These are phyloP conservation scores for Plectosphaerella plurivora DNA, from an alignment of 2,329 filamentous ascomycete genomes.

Conservation along the genomic window DNA sequence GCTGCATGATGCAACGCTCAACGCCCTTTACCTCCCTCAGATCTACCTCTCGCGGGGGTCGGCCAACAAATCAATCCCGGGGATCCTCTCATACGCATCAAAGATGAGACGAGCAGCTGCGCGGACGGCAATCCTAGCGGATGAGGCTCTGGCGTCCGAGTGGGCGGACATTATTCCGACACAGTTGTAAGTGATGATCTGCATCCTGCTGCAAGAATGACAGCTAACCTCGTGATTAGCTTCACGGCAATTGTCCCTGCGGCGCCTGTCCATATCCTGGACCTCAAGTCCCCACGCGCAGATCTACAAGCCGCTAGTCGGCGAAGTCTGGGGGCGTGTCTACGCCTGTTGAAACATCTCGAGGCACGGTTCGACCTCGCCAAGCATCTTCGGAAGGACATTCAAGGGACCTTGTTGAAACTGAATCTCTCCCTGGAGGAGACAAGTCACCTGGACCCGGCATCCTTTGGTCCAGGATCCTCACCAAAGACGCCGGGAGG, in stretches of 20 bases:
- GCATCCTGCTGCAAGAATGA: background rate
- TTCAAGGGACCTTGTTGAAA: background rate
- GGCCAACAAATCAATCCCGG: background rate
- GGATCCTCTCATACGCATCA: background rate
- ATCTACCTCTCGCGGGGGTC: background rate
- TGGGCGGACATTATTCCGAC: constrained; percentile 3
- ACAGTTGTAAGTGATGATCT: background rate
- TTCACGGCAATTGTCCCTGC: constrained; percentile 3
- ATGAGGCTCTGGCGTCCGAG: constrained; percentile 1
- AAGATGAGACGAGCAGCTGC: constrained; percentile 2
- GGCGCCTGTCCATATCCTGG: constrained; percentile 1
- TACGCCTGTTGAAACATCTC: background rate
- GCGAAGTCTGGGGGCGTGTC: background rate
- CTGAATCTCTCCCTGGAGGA: background rate
- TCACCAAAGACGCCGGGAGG: too few relatives aligned
- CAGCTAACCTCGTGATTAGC: background rate
- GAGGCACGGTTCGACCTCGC: constrained; percentile 1
- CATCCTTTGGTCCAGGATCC: too few relatives aligned
- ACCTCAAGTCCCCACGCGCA: background rate
- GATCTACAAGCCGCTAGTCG: background rate
- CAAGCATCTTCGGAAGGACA: background rate
- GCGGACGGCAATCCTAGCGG: background rate
- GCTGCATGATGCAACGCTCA: constrained; percentile 1
- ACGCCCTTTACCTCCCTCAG: constrained; percentile 1
- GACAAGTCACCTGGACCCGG: background rate